Evolutionary conservation across 441 rosid genomes (phyloP), one percentile per base, ranked within the genome.

Genomic region (Brassica hybrid): DNA sequence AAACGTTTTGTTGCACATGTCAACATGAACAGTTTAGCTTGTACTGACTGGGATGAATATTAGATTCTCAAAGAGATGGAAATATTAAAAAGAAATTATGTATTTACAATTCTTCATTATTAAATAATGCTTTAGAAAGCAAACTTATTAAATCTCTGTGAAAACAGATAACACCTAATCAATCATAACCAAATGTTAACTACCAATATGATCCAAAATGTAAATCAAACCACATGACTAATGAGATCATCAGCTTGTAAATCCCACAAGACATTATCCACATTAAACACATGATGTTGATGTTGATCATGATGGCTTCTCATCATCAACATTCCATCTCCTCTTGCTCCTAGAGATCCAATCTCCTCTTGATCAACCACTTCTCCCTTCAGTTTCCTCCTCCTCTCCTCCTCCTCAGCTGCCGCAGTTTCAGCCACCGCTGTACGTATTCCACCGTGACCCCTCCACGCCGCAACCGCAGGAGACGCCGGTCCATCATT

Each of bases 241-340:
- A 75, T 65, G 65, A 80, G 76, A 75, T 80, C 83, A 38, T 80
- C 83, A 66, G 73, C 76, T 75, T 80, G 79, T 71, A 80, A 17
- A 66, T 80, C 79, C 83, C 83, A 80, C 70, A 80, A 66, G 73
- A 75, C 83, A 75, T 75, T 80, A 25, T 80, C 83, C 72, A 80
- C 79, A 66, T 80, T 71, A 71, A 75, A 80, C 76, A 59, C 76
- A 80, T 80, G 72, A 30, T 78, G 80, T 34, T 76, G 69, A 34
- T 72, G 63, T 3, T 75, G 76, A 38, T 73, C 32, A 78, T 78
- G 70, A 3, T 79, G 78, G 71, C 62, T 79, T 27, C 65, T 75
- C 79, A 58, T 70, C 82, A 70, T 48, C 75, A 62, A 30, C 67
- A 64, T 69, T 7, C 64, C 68, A 69, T 70, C 76, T 64, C 76